Conservation (phyloP, 805 yeast genomes). For the Priceomyces castillae region DNA sequence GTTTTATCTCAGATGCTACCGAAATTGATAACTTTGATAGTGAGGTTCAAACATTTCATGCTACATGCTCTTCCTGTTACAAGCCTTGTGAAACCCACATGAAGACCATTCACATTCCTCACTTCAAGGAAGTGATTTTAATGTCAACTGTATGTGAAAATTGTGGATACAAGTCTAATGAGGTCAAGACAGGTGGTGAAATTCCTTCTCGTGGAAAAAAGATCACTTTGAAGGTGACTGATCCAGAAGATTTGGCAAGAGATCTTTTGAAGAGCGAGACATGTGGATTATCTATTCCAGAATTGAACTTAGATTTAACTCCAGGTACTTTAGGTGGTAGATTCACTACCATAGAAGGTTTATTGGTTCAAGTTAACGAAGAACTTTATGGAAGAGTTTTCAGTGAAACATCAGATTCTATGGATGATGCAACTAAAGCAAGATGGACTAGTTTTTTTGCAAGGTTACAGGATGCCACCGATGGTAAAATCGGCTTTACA, state of each 20-base stretch:
- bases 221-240: constrained; percentile 72
- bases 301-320: constrained; percentile 82
- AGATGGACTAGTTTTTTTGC: constrained; percentile 83
- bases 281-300: constrained; percentile 83
- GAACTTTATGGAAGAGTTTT: constrained; percentile 85
- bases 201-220: constrained; percentile 83
- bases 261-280: constrained; percentile 94
- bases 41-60: constrained; percentile 90
- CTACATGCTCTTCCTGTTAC: constrained; percentile 89
- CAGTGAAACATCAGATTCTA: constrained; percentile 83
- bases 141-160: constrained; percentile 92
- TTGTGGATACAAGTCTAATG: constrained; percentile 96
- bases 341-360: constrained; percentile 95
- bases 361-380: constrained; percentile 81
- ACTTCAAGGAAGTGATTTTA: constrained; percentile 93
- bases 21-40: constrained; percentile 82
- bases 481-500: constrained; percentile 80
- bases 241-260: constrained; percentile 89
- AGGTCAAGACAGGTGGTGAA: constrained; percentile 97
- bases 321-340: constrained; percentile 98
- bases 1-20: constrained; percentile 66
- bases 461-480: constrained; percentile 70
- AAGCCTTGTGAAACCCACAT: constrained; percentile 86
- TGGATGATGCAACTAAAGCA: constrained; percentile 73
- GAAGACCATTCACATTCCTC: constrained; percentile 96